Evolutionary conservation across 177 flowering plant genomes (phyloP), one percentile per base, ranked within the genome.

Genomic region (Telopea speciosissima): DNA sequence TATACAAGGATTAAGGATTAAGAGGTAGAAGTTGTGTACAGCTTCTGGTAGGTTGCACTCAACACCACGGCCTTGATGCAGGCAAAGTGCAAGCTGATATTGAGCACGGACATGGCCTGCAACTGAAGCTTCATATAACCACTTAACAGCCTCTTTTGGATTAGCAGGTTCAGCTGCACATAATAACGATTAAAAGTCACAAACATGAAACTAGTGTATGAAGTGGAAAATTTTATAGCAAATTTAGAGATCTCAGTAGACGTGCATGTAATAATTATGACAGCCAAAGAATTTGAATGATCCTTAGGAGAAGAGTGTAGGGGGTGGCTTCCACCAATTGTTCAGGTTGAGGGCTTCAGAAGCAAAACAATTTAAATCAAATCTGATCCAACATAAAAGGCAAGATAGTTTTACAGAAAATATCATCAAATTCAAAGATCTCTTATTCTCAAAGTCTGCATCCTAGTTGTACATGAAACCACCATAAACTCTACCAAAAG

Each of bases 1-100:
- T 11, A 45, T 5, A 25, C 24, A 68, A 44, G n/a, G n/a, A n/a
- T n/a, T n/a, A n/a, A 13, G 28, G 24, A 24, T 58, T 21, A 23
- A n/a, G 24, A 67, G 31, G n/a, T 71, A 40, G 40, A 75, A 76
- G 24, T 49, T 62, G 24, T 89, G 36, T 89, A 94, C 97, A 63
- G 98, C 97, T 80, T 90, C 85, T 21, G 63, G 63, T 21, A 86
- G 73, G 78, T 85, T 82, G 65, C 78, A 72, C 62, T 79, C 78
- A 24, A 83, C 79, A 65, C 92, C 97, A 71, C 81, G 86, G 26
- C 96, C 96, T 54, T 84, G 88, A 78, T 93, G 97, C 62, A 92
- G 75, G 81, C 96, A 89, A 70, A 95, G 92, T 0, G 93, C 99
- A 54, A 95, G 89, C 69, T 93, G 97, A 81, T 95, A 95, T 74